Conservation (phyloP, 2,329 filamentous ascomycete species). For the Grosmannia clavigera region DNA sequence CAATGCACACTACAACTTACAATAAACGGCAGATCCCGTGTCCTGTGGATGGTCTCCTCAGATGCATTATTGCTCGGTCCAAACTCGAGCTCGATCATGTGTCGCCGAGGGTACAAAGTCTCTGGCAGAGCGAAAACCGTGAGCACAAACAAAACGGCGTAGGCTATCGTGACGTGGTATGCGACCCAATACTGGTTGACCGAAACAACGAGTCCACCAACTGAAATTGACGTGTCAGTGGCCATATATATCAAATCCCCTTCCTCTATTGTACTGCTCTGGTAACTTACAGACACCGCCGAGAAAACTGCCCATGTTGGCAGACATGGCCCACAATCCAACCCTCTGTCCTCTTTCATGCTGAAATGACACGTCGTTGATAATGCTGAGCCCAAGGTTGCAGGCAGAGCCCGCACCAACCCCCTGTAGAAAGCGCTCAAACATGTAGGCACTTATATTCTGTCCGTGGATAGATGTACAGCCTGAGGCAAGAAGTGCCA, state of each 20-base stretch:
- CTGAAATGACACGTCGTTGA: conserved; percentile 44
- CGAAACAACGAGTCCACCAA: conserved; percentile 39
- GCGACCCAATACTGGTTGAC: conserved; percentile 37
- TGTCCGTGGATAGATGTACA: conserved; percentile 20
- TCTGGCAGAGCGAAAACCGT: conserved; percentile 40
- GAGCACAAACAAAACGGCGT: conserved; percentile 31
- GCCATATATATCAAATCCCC: too few species aligned
- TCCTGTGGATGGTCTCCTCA: too few species aligned
- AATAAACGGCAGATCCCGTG: too few species aligned
- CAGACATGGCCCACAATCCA: conserved; percentile 44
- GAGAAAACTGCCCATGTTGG: conserved; percentile 37
- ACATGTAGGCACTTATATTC: conserved; percentile 38
- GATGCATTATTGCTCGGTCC: too few species aligned
- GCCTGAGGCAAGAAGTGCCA: conserved; percentile 21
- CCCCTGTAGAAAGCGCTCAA: conserved; percentile 45
- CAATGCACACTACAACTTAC: too few species aligned
- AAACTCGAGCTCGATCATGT: conserved; percentile 26
- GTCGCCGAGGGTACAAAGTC: conserved; percentile 40
- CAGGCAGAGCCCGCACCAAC: conserved; percentile 40
- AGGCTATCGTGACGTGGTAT: conserved; percentile 41
- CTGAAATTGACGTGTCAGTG: too few species aligned
- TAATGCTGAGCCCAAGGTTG: conserved; percentile 41
- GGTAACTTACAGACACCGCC: background rate
- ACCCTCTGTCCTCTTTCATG: conserved; percentile 42
- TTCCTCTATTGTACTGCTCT: too few species aligned